These are phyloP conservation scores for Zymoseptoria ardabiliae DNA, from an alignment of 2,329 filamentous ascomycete species.

Conservation along the genomic window DNA sequence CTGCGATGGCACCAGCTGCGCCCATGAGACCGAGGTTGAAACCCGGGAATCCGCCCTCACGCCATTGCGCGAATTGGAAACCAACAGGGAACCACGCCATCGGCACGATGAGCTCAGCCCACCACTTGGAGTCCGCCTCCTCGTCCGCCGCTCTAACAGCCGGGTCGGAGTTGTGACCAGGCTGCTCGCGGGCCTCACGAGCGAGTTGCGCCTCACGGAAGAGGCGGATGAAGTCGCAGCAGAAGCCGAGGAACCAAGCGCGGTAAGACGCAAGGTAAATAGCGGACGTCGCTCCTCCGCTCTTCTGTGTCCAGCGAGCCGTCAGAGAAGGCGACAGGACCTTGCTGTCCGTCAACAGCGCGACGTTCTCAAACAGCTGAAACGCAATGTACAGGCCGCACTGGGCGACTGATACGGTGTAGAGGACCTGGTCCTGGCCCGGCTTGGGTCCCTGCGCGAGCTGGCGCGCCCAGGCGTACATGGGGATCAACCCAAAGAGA, in stretches of 20 bases:
- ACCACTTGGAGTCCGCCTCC: conserved; percentile 37
- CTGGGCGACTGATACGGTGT: conserved; percentile 36
- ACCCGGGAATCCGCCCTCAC: conserved; percentile 34
- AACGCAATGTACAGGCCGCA: conserved; percentile 37
- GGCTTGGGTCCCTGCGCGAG: conserved; percentile 36
- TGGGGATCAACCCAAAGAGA: conserved; percentile 36
- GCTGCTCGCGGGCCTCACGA: conserved; percentile 26
- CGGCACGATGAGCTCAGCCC: conserved; percentile 36
- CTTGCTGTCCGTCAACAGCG: conserved; percentile 36
- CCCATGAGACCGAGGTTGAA: conserved; percentile 41
- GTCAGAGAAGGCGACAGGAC: conserved; percentile 32
- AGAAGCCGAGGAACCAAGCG: conserved; percentile 37
- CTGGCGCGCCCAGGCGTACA: conserved; percentile 40
- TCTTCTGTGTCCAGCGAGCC: conserved; percentile 26
- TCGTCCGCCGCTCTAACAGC: conserved; percentile 30
- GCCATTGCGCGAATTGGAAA: conserved; percentile 32
- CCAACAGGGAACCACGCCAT: conserved; percentile 40
- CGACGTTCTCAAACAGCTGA: conserved; percentile 40
- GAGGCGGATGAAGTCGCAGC: conserved; percentile 38
- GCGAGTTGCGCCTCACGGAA: conserved; percentile 38
- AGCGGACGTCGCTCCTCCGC: conserved; percentile 29
- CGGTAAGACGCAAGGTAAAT: conserved; percentile 38
- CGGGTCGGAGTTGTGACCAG: conserved; percentile 18
- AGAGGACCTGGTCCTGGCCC: conserved; percentile 36
- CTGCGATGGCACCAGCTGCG: conserved; percentile 35